Percentiles rank a stretch among this genome's conserved stretches.
Evolutionary conservation across 768 basidiomycete genomes (phyloP).

Genomic region (Boletus tylopilopsis): DNA sequence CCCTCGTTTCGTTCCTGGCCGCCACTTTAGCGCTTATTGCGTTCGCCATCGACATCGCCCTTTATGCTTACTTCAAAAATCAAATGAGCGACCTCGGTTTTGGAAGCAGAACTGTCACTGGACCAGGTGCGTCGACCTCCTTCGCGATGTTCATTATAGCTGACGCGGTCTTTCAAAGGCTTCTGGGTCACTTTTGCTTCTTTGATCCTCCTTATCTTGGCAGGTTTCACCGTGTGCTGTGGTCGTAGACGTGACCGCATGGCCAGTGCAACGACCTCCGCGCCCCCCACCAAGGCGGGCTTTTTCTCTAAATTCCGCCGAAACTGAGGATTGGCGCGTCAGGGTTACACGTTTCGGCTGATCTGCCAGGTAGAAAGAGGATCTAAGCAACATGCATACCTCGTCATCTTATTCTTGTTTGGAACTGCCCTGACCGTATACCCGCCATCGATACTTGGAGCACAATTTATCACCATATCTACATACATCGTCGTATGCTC

Average conservation of each 20-base stretch:
- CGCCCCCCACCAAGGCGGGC: constrained; percentile 19
- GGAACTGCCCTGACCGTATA: neutral
- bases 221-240: constrained; percentile 67
- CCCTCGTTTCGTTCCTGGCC: constrained; percentile 60
- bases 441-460: neutral
- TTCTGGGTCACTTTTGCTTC: constrained; percentile 76
- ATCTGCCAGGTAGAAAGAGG: neutral
- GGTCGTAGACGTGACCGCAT: constrained; percentile 57
- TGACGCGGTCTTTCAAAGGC: constrained; percentile 33
- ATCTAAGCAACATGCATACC: neutral
- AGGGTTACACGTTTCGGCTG: neutral
- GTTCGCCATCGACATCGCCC: constrained; percentile 74
- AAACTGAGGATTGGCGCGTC: constrained; percentile 20
- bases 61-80: constrained; percentile 59
- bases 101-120: constrained; percentile 48
- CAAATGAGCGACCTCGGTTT: constrained; percentile 48
- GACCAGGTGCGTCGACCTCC: constrained; percentile 48
- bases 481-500: constrained; percentile 1
- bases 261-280: constrained; percentile 33
- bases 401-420: neutral
- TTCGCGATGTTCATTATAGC: neutral
- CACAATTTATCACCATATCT: constrained; percentile 11
- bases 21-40: constrained; percentile 65
- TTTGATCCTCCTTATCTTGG: constrained; percentile 59
- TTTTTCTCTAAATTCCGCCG: constrained; percentile 39